These are phyloP conservation scores for Hypoxylon cercidicola DNA, from an alignment of 495 filamentous ascomycete genomes.

Conservation along the genomic window DNA sequence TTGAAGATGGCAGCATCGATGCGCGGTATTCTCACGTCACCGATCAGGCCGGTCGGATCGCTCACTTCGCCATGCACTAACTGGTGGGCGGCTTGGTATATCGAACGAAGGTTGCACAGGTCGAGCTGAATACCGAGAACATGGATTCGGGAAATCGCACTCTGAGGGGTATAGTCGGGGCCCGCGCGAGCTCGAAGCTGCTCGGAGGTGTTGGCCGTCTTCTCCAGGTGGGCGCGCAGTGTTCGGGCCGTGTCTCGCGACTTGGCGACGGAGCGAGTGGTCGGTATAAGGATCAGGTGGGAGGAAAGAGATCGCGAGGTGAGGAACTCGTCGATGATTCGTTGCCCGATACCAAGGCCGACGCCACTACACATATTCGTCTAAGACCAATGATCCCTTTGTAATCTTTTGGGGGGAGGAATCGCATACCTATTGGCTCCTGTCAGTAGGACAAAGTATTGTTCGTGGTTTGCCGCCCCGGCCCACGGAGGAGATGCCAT, in stretches of 20 bases:
- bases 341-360: slow-evolving; percentile 84
- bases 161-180: slow-evolving; percentile 54
- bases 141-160: slow-evolving; percentile 60
- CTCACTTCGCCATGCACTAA: slow-evolving; percentile 61
- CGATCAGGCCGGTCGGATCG: slow-evolving; percentile 53
- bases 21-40: slow-evolving; percentile 66
- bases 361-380: slow-evolving; percentile 72
- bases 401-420: slow-evolving; percentile 4
- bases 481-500: slow-evolving; percentile 65
- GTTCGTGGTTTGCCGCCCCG: slow-evolving; percentile 55
- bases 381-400: slow-evolving; percentile 30
- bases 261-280: slow-evolving; percentile 70
- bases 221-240: slow-evolving; percentile 63
- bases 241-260: slow-evolving; percentile 65
- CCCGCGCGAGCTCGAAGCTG: slow-evolving; percentile 52
- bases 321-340: slow-evolving; percentile 92
- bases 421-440: slow-evolving; percentile 75
- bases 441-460: slow-evolving; percentile 69
- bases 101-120: slow-evolving; percentile 62
- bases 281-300: slow-evolving; percentile 72
- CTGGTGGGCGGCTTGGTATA: slow-evolving; percentile 58
- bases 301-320: slow-evolving; percentile 67
- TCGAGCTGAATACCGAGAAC: slow-evolving; percentile 67
- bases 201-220: slow-evolving; percentile 51
- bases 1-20: slow-evolving; percentile 87